A percentile compares a stretch with the other conserved stretches of the same genome.
Conservation (phyloP, 2,329 filamentous ascomycete species). For the Penicillium sp. region DNA sequence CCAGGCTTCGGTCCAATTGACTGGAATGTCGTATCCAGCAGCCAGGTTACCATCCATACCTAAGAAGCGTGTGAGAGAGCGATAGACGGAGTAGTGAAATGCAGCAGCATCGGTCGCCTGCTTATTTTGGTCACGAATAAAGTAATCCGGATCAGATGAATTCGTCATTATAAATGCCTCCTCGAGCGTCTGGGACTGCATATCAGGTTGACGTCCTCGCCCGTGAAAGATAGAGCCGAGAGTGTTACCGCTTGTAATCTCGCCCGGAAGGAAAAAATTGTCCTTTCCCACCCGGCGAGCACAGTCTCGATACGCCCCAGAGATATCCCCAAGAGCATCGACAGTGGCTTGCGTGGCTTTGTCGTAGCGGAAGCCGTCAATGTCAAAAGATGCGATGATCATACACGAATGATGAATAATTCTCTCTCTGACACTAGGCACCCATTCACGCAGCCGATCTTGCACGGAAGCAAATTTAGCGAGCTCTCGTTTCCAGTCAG, state of each 20-base stretch:
- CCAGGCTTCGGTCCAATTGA: constrained; percentile 58
- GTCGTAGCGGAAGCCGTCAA: constrained; percentile 66
- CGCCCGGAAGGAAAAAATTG: constrained; percentile 64
- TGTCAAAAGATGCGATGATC: constrained; percentile 60
- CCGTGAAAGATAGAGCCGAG: constrained; percentile 63
- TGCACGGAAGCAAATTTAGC: constrained; percentile 67
- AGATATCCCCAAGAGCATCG: constrained; percentile 60
- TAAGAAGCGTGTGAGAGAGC: constrained; percentile 60
- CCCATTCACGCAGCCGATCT: constrained; percentile 65
- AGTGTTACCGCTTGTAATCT: constrained; percentile 62
- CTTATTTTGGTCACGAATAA: constrained; percentile 53
- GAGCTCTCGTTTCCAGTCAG: constrained; percentile 63
- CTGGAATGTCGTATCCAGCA: constrained; percentile 53
- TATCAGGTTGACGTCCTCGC: constrained; percentile 57
- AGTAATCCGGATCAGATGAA: constrained; percentile 43
- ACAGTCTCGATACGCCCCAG: constrained; percentile 56
- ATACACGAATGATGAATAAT: constrained; percentile 63
- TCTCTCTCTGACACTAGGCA: constrained; percentile 56
- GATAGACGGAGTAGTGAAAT: constrained; percentile 65
- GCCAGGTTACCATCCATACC: constrained; percentile 58
- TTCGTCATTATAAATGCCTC: constrained; percentile 51
- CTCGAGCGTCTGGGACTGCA: constrained; percentile 49
- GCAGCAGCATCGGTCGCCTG: constrained; percentile 59
- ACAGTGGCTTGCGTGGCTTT: constrained; percentile 64
- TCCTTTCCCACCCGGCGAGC: constrained; percentile 57